Evolutionary conservation across 2,329 filamentous ascomycete genomes (phyloP).

Genomic region (Dothistroma septosporum): DNA sequence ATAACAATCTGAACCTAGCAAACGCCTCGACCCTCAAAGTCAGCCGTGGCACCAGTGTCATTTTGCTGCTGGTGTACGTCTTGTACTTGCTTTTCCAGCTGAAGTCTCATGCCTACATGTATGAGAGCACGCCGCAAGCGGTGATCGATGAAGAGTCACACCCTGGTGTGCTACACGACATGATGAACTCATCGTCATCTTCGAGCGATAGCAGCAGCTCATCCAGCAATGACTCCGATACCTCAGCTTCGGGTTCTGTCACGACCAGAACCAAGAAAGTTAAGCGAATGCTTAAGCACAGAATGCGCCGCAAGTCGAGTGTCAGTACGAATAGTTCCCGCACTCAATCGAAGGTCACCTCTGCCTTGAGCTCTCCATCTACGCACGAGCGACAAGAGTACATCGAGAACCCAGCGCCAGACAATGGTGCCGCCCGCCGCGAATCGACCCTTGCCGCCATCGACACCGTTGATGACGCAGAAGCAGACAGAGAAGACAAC

Average conservation of each 20-base stretch:
- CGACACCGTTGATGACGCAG: conserved; percentile 55
- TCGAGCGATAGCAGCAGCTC: conserved; percentile 49
- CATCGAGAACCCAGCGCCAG: conserved; percentile 35
- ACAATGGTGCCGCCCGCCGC: conserved; percentile 31
- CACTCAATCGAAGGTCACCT: conserved; percentile 33
- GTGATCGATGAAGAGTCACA: conserved; percentile 89
- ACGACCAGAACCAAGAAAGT: conserved; percentile 65
- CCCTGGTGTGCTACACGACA: conserved; percentile 76
- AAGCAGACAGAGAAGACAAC: conserved; percentile 47
- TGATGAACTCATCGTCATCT: conserved; percentile 67
- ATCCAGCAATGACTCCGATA: conserved; percentile 59
- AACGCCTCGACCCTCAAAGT: conserved; percentile 73
- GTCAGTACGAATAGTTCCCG: conserved; percentile 65
- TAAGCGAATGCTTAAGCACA: conserved; percentile 67
- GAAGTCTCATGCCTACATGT: conserved; percentile 87
- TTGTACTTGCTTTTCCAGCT: conserved; percentile 86
- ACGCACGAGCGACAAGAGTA: conserved; percentile 37
- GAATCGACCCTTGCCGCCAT: conserved; percentile 39
- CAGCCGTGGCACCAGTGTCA: conserved; percentile 83
- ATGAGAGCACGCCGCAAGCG: conserved; percentile 85
- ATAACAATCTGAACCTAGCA: conserved; percentile 47
- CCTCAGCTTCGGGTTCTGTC: conserved; percentile 56
- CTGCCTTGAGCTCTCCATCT: conserved; percentile 45
- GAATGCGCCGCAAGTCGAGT: conserved; percentile 73
- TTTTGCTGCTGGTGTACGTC: conserved; percentile 75